phyloP scores from a whole-genome alignment of 495 filamentous ascomycete genomes.

The Wilcoxina mikolae region DNA sequence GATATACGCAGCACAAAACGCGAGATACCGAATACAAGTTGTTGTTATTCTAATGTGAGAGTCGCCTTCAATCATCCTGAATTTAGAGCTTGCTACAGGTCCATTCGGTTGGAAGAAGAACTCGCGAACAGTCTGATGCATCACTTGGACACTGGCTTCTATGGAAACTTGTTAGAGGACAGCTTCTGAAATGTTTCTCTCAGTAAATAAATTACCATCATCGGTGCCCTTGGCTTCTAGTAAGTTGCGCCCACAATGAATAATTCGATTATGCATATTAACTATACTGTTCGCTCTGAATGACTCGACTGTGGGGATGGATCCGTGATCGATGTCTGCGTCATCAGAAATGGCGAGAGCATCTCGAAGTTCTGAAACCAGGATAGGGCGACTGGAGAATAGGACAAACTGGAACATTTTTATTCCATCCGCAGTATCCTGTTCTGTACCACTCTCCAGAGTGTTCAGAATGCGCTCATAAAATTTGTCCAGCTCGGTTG shows the following conservation, averaged over 20 bases:
- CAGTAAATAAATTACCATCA: too few relatives aligned
- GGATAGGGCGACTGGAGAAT: not conserved
- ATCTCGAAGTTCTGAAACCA: not conserved
- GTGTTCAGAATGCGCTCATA: not conserved
- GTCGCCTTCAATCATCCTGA: too few relatives aligned
- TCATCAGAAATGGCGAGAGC: not conserved
- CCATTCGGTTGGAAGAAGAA: too few relatives aligned
- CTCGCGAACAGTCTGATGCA: too few relatives aligned
- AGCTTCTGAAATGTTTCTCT: too few relatives aligned
- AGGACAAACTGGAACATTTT: not conserved
- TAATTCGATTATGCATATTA: not conserved
- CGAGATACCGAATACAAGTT: too few relatives aligned
- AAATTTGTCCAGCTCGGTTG: not conserved
- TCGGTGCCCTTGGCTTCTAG: not conserved
- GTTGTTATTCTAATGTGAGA: too few relatives aligned
- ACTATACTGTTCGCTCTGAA: not conserved
- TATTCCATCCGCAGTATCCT: not conserved
- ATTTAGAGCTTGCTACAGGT: too few relatives aligned
- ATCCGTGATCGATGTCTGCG: not conserved
- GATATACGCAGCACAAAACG: too few relatives aligned
- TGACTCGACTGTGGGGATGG: not conserved
- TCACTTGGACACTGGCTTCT: too few relatives aligned
- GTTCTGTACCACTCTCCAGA: not conserved
- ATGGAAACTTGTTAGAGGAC: too few relatives aligned
- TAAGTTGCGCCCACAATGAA: not conserved